Conservation (phyloP, 495 filamentous ascomycete species). For the Haplographium delicatum region DNA sequence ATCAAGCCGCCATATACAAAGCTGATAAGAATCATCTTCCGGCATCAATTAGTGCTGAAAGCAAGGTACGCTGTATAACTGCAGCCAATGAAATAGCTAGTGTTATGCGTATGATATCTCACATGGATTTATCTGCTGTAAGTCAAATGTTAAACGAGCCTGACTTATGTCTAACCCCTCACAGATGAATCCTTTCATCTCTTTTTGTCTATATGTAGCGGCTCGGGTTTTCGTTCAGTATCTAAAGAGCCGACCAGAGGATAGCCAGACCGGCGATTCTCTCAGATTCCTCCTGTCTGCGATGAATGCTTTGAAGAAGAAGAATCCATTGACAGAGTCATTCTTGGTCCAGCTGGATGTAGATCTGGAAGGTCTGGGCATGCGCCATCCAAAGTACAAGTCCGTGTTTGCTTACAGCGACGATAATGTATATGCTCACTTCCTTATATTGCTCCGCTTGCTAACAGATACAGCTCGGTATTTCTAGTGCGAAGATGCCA, state of each 20-base stretch:
- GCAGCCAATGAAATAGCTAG: slow-evolving; percentile 93
- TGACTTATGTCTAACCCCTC: slow-evolving; percentile 4
- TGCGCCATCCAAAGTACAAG: slow-evolving; percentile 47
- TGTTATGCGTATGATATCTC: slow-evolving; percentile 93
- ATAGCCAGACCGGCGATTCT: slow-evolving; percentile 74
- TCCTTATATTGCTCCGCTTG: slow-evolving; percentile 1
- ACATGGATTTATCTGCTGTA: slow-evolving; percentile 80
- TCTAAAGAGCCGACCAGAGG: slow-evolving; percentile 80
- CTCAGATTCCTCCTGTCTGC: slow-evolving; percentile 84
- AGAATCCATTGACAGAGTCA: slow-evolving; percentile 89
- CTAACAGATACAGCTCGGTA: slow-evolving; percentile 17
- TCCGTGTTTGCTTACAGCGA: slow-evolving; percentile 42
- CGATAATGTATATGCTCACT: slow-evolving; percentile 38
- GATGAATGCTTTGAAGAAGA: slow-evolving; percentile 80
- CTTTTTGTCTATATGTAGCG: slow-evolving; percentile 92
- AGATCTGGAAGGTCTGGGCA: slow-evolving; percentile 67
- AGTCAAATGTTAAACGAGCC: slow-evolving; percentile 30
- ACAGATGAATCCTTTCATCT: slow-evolving; percentile 94
- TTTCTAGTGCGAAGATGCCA: slow-evolving; percentile 19
- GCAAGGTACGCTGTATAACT: slow-evolving; percentile 87
- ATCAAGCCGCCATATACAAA: slow-evolving; percentile 97
- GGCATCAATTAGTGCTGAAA: slow-evolving; percentile 72
- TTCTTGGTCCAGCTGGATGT: slow-evolving; percentile 93
- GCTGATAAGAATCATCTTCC: slow-evolving; percentile 85
- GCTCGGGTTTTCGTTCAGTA: slow-evolving; percentile 95